phyloP scores from a whole-genome alignment of 768 basidiomycete genomes.

The Psilocybe sp. region DNA sequence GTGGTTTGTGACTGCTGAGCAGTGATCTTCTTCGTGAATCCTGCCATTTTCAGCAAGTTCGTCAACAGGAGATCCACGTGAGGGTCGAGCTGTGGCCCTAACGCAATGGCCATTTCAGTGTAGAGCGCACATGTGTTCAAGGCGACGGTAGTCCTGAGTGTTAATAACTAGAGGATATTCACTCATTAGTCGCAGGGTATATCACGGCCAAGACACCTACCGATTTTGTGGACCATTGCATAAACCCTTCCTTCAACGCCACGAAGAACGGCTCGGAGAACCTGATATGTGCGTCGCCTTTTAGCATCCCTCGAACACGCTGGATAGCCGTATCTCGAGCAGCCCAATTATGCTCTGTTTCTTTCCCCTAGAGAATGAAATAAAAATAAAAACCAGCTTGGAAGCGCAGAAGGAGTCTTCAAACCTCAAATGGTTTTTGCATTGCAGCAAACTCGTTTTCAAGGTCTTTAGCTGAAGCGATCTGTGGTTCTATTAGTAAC shows the following conservation, averaged over 20 bases:
- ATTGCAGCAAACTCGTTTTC: slow-evolving; percentile 83
- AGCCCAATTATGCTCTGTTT: slow-evolving; percentile 96
- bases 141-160: slow-evolving; percentile 89
- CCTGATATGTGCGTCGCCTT: slow-evolving; percentile 75
- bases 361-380: slow-evolving; percentile 67
- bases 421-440: slow-evolving; percentile 79
- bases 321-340: slow-evolving; percentile 74
- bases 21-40: slow-evolving; percentile 89
- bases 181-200: background rate
- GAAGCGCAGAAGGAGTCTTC: slow-evolving; percentile 12
- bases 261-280: slow-evolving; percentile 73
- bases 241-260: slow-evolving; percentile 72
- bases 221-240: slow-evolving; percentile 82
- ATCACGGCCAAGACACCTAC: slow-evolving; percentile 40
- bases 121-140: slow-evolving; percentile 77
- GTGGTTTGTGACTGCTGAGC: slow-evolving; percentile 82
- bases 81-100: slow-evolving; percentile 72
- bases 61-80: slow-evolving; percentile 74
- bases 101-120: slow-evolving; percentile 62
- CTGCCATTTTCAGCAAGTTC: slow-evolving; percentile 83
- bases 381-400: background rate
- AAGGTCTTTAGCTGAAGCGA: slow-evolving; percentile 83
- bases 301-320: slow-evolving; percentile 85
- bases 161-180: slow-evolving; percentile 57
- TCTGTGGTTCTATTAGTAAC: slow-evolving; percentile 35